phyloP scores from a whole-genome alignment of 2,329 filamentous ascomycete genomes.

The Trichoderma sp. region DNA sequence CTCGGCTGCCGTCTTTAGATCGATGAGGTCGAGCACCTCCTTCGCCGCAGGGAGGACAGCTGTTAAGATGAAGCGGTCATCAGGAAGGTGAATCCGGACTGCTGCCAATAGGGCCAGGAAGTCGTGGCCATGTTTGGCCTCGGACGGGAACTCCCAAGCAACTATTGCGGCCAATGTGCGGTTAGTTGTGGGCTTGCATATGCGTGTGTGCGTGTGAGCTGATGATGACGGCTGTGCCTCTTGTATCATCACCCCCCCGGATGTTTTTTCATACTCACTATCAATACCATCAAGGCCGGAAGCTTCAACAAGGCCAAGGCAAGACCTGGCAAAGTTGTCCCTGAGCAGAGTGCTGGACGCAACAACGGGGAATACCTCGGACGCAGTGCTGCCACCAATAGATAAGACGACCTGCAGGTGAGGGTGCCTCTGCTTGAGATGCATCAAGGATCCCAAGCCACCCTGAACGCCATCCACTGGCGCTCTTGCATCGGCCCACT shows the following conservation, averaged over 20 bases:
- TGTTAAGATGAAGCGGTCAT: conserved; percentile 67
- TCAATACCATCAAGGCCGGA: conserved; percentile 65
- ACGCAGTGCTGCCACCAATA: conserved; percentile 66
- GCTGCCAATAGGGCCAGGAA: conserved; percentile 68
- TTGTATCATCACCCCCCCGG: background rate
- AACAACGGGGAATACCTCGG: conserved; percentile 65
- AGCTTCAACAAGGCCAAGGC: conserved; percentile 64
- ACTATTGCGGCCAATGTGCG: conserved; percentile 47
- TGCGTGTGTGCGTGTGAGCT: background rate
- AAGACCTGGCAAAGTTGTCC: conserved; percentile 69
- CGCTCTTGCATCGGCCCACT: conserved; percentile 71
- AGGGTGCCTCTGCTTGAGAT: conserved; percentile 67
- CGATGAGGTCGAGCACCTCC: conserved; percentile 66
- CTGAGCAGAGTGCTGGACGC: conserved; percentile 59
- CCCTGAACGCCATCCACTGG: conserved; percentile 70
- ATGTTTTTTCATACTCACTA: conserved; percentile 47
- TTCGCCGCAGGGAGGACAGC: conserved; percentile 68
- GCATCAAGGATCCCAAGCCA: conserved; percentile 70
- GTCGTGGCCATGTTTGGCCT: conserved; percentile 64
- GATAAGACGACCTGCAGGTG: conserved; percentile 75
- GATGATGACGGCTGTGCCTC: background rate
- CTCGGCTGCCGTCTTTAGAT: conserved; percentile 59
- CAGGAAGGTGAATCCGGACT: conserved; percentile 65
- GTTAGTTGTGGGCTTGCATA: background rate
- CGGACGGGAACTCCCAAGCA: conserved; percentile 75